Evolutionary conservation across 75 land plant species (phyloP), one percentile per base, ranked within the genome.

Genomic region (Gnetum montanum): DNA sequence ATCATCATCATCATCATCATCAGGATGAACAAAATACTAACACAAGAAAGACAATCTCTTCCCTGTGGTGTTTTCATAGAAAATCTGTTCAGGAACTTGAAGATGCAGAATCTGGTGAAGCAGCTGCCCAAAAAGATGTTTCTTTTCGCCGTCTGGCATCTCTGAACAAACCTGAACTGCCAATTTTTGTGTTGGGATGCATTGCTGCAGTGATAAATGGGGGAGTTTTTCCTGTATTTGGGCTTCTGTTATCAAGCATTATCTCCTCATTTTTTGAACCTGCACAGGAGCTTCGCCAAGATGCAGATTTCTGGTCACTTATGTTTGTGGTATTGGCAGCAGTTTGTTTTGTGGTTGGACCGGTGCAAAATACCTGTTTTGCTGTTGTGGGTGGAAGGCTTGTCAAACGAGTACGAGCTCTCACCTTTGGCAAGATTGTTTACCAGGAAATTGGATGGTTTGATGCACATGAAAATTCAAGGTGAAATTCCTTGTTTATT

Each of bases 361-460:
- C 77, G 6, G 8, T 25, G 7, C 65, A 66, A 15, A 22, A 44
- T 10, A 59, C 33, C 45, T 63, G 67, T 8, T 82, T 77, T 62
- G 69, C 60, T 25, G 40, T 82, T 23, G 76, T 69, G 11, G 85
- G 85, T 6, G 58, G 65, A 4, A 57, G 63, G 29, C 62, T 82
- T 6, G 43, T 82, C 18, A 43, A 41, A 30, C 68, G 85, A 5
- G 23, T 82, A 4, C 44, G 85, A 13, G 33, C 49, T 8, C 19
- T 82, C 26, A 51, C 70, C 25, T 81, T 81, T 66, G 58, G 71
- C 20, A 69, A 61, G 48, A 59, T 73, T n/a, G 38, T 82, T 38
- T 55, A 70, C 33, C 68, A 66, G 41, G 85, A 82, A 48, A 66
- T 77, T 27, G 41, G 53, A 4, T 82, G 77, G 77, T 82, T 82